phyloP scores from a whole-genome alignment of 2,329 filamentous ascomycete species.

The Colletotrichum scovillei region DNA sequence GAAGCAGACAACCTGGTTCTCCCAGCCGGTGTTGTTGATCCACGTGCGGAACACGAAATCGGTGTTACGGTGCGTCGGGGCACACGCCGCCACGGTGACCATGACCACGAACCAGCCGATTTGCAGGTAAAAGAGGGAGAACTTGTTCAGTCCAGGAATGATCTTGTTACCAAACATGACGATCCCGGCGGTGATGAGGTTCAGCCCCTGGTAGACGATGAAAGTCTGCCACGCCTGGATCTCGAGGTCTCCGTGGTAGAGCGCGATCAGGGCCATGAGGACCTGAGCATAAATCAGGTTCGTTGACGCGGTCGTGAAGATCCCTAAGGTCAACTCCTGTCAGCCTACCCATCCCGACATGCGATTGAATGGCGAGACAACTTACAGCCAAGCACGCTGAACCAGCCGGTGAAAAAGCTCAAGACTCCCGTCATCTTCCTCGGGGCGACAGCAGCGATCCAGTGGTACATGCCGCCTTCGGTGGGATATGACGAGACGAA shows the following conservation, averaged over 20 bases:
- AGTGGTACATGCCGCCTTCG: conserved; percentile 63
- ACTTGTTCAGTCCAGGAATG: conserved; percentile 56
- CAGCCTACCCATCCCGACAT: not conserved
- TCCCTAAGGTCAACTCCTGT: conserved; percentile 44
- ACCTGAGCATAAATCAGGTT: conserved; percentile 56
- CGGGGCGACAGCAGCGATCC: conserved; percentile 60
- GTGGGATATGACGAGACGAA: conserved; percentile 61
- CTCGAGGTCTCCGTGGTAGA: conserved; percentile 51
- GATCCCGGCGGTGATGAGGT: conserved; percentile 54
- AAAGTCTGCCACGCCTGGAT: conserved; percentile 61
- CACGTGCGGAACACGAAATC: conserved; percentile 64
- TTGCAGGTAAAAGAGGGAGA: conserved; percentile 58
- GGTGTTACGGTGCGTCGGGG: conserved; percentile 54
- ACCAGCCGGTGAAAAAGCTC: conserved; percentile 58
- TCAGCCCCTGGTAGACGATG: conserved; percentile 55
- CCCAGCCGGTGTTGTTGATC: conserved; percentile 65
- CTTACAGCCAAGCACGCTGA: conserved; percentile 51
- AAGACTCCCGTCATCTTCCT: conserved; percentile 50
- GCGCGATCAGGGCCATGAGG: conserved; percentile 53
- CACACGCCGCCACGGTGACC: conserved; percentile 58
- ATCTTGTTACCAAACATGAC: conserved; percentile 60
- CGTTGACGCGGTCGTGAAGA: conserved; percentile 56
- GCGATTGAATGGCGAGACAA: not conserved
- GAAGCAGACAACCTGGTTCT: conserved; percentile 60
- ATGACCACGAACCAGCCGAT: conserved; percentile 59